A percentile compares a stretch with the other conserved stretches of the same genome.
Conservation (phyloP, 1,139 yeast species). For the Arxiozyma telluris region DNA sequence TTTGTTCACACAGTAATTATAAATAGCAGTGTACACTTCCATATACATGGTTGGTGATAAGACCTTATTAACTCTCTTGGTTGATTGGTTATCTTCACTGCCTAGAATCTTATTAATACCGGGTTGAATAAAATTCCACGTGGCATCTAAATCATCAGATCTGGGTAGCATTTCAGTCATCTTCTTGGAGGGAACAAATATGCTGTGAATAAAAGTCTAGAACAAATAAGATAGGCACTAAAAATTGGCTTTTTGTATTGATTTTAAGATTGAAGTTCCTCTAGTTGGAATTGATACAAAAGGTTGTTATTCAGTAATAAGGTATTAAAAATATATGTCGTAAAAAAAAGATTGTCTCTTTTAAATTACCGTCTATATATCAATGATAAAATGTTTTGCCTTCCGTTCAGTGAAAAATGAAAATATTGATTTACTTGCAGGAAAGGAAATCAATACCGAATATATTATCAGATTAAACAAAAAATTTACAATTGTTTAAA, state of each 20-base stretch:
- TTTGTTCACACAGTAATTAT: constrained; percentile 85
- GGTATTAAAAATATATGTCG: neutral
- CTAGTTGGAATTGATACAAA: neutral
- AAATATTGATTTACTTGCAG: neutral
- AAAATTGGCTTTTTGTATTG: too few relatives aligned
- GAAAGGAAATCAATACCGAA: neutral
- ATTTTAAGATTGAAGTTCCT: neutral
- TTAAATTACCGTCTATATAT: neutral
- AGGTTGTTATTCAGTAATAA: neutral
- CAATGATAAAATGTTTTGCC: neutral
- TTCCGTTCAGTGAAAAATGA: neutral
- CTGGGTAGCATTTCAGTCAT: constrained; percentile 33
- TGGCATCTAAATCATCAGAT: constrained; percentile 50
- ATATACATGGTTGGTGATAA: constrained; percentile 67
- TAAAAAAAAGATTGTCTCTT: neutral
- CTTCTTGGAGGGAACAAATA: neutral
- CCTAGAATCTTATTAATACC: constrained; percentile 65
- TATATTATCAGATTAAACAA: neutral
- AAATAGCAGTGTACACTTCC: constrained; percentile 74
- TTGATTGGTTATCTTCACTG: constrained; percentile 24
- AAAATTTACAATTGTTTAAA: neutral
- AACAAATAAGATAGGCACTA: neutral
- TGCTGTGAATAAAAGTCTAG: neutral
- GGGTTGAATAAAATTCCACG: constrained; percentile 72
- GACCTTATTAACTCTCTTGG: constrained; percentile 43